Conservation (phyloP, 148 eudicot species). For the Amaranthus cruentus region DNA sequence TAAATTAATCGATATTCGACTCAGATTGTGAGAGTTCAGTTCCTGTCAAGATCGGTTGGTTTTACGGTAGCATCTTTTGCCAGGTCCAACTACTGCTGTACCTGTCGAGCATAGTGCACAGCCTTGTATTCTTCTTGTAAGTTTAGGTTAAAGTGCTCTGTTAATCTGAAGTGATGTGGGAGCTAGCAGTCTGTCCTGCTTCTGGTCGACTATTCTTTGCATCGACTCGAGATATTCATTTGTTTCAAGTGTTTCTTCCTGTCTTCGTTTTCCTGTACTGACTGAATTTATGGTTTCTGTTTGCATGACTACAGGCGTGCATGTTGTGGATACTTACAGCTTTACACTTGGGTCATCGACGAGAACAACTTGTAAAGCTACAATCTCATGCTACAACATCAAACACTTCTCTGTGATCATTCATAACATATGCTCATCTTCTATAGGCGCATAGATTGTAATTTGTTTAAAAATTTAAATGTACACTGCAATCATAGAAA, state of each 20-base stretch:
- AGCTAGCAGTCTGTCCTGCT: not conserved
- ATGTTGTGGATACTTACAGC: conserved; percentile 66
- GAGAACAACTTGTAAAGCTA: conserved; percentile 52
- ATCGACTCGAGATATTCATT: not conserved
- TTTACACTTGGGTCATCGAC: conserved; percentile 59
- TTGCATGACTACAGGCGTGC: conserved; percentile 50
- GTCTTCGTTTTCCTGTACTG: conserved; percentile 4
- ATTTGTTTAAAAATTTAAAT: not conserved
- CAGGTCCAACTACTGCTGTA: no score
- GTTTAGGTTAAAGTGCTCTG: no score
- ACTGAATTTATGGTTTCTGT: not conserved
- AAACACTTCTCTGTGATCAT: not conserved
- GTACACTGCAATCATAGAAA: not conserved
- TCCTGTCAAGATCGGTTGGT: no score
- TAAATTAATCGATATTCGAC: not conserved
- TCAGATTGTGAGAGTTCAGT: not conserved
- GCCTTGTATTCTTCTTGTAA: no score
- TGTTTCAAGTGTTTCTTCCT: not conserved
- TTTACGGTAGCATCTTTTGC: no score
- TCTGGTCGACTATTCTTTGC: not conserved
- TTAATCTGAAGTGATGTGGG: not conserved
- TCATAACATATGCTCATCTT: conserved; percentile 1
- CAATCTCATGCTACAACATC: conserved; percentile 13
- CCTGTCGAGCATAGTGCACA: no score
- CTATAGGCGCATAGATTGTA: conserved; percentile 7